Percentiles rank a stretch among this genome's conserved stretches.
These are phyloP conservation scores for Penicillium sp. DNA, from an alignment of 2,329 filamentous ascomycete species.

Conservation along the genomic window DNA sequence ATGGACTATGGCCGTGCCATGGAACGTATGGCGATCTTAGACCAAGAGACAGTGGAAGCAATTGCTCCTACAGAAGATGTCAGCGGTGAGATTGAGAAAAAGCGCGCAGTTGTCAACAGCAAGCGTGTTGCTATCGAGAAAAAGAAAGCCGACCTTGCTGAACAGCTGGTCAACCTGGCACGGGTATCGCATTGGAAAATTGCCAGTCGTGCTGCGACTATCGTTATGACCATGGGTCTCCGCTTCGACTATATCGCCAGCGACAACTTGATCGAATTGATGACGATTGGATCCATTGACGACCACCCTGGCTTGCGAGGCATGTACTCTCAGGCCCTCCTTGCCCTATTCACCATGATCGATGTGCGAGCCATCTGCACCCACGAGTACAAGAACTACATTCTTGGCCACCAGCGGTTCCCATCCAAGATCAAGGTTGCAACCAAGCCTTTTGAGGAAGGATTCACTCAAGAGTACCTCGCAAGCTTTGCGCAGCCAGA, in stretches of 20 bases:
- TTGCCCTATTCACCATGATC: constrained; percentile 74
- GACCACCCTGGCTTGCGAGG: constrained; percentile 80
- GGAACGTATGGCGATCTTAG: constrained; percentile 78
- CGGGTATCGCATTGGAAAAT: constrained; percentile 93
- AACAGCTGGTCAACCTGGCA: constrained; percentile 74
- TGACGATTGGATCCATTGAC: constrained; percentile 79
- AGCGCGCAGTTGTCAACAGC: constrained; percentile 69
- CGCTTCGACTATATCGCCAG: constrained; percentile 88
- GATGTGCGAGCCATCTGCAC: constrained; percentile 81
- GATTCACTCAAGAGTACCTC: constrained; percentile 76
- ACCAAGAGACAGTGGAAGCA: constrained; percentile 64
- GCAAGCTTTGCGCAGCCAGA: constrained; percentile 71
- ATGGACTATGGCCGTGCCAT: constrained; percentile 88
- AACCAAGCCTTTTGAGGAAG: constrained; percentile 68
- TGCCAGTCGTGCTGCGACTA: constrained; percentile 80
- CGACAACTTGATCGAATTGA: constrained; percentile 74
- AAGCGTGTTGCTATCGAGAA: constrained; percentile 74
- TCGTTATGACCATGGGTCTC: constrained; percentile 84
- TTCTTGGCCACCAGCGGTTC: constrained; percentile 74
- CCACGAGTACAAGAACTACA: constrained; percentile 82
- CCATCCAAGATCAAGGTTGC: constrained; percentile 70
- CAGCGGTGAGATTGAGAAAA: constrained; percentile 50
- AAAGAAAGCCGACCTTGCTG: constrained; percentile 74
- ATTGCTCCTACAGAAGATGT: constrained; percentile 69
- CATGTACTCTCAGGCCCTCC: constrained; percentile 77